Base-by-base conservation (phyloP, 2,329 filamentous ascomycete genomes). In the Nothomitra cinnamomea region DNA sequence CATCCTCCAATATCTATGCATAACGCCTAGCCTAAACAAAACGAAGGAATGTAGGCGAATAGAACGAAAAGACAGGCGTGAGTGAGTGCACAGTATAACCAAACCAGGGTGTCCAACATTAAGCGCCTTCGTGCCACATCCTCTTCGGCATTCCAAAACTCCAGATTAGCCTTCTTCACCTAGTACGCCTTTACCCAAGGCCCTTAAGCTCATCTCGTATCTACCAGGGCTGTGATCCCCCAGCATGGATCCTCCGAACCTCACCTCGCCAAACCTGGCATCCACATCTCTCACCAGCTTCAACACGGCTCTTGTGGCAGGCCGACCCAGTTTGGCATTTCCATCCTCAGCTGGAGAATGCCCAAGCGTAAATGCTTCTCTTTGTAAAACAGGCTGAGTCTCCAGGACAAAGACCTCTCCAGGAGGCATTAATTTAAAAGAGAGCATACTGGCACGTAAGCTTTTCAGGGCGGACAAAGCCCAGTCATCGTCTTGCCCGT, bases 371-470 rank as follows among this genome's bases (percentile, higher is more conserved):
- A 85, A 83, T 0, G 82, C 79, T 60, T 85, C 79, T 12, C 83
- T 70, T 58, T 83, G 74, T 56, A 87, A 67, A 2, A 85, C 83
- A 7, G 74, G 72, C 62, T 79, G 79, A 22, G 75, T 82, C 66
- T 87, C 83, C 1, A 88, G 73, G 1, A 80, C 70, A 61, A 88
- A 87, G 0, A 88, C 81, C 63, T 89, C 84, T 1, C 85, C 85
- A 0, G 85, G 85, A 1, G 85, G 85, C 48, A 87, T 67, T 1
- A 89, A 71, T 61, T 87, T 87, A 32, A 76, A 70, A 52, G 76
- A 81, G 56, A 77, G 73, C 80, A 88, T 85, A 59, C 74, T 78
- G 2, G 76, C 77, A 1, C 84, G 74, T 15, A 89, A 66, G 0
- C 75, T 76, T 60, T 81, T 79, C 4, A 88, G 71, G 0, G 82